Conservation (phyloP, 768 basidiomycete species). For the Lyophyllum decastes region DNA sequence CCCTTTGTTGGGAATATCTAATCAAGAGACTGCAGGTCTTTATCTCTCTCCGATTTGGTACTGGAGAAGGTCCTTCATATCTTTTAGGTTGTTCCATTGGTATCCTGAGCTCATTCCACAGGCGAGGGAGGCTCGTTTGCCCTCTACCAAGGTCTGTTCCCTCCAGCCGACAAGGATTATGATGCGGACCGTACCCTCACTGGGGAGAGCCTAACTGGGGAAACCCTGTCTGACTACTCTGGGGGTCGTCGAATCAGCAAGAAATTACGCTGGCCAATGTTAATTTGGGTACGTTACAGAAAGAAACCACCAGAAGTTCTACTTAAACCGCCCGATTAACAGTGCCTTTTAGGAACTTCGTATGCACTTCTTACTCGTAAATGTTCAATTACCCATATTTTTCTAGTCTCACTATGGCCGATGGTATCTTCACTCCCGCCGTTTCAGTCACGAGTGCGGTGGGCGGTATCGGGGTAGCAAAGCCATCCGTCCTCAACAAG, state of each 20-base stretch:
- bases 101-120: conserved; percentile 17
- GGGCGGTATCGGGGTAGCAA: conserved; percentile 66
- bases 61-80: conserved; percentile 43
- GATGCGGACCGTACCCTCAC: conserved; percentile 58
- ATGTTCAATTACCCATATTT: neutral
- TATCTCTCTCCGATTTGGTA: conserved; percentile 49
- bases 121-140: conserved; percentile 75
- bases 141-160: conserved; percentile 60
- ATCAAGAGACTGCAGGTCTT: conserved; percentile 29
- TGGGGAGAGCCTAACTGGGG: conserved; percentile 36
- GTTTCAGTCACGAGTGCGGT: conserved; percentile 72
- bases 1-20: neutral
- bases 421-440: conserved; percentile 69
- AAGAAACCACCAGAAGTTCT: neutral
- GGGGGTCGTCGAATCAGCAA: conserved; percentile 27
- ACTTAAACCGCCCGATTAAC: neutral
- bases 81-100: neutral
- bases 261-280: conserved; percentile 46
- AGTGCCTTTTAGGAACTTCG: conserved; percentile 65
- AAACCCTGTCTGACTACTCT: conserved; percentile 6
- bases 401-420: conserved; percentile 58
- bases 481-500: conserved; percentile 43
- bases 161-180: conserved; percentile 42
- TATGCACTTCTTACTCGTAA: conserved; percentile 17
- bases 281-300: conserved; percentile 50